phyloP scores from a whole-genome alignment of 306 rosid genomes.

The Cicer pinnatifidum region DNA sequence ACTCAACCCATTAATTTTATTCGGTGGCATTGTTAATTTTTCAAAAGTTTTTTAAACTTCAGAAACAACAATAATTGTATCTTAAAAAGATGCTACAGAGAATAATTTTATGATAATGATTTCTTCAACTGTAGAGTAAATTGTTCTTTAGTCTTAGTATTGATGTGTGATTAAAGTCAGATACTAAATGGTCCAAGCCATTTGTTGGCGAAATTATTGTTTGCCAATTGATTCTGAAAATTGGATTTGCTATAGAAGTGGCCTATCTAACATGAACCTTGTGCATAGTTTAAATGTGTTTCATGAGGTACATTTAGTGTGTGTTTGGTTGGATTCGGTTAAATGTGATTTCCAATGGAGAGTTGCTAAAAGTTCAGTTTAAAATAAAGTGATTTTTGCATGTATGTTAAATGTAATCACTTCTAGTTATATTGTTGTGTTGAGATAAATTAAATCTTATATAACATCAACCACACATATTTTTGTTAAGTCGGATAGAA shows the following conservation, averaged over 20 bases:
- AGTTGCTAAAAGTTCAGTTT: too few species aligned
- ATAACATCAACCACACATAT: too few species aligned
- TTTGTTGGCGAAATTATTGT: neutral
- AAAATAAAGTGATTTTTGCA: too few species aligned
- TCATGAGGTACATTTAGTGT: neutral
- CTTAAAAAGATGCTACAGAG: constrained; percentile 32
- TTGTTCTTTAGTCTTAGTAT: neutral
- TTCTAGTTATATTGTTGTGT: too few species aligned
- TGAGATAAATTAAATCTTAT: too few species aligned
- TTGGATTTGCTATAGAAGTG: constrained; percentile 19
- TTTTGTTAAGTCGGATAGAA: too few species aligned
- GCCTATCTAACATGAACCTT: constrained; percentile 2
- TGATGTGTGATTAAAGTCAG: constrained; percentile 20
- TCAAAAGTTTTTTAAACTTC: too few species aligned
- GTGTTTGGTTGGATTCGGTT: too few species aligned
- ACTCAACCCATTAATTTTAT: too few species aligned
- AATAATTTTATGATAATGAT: constrained; percentile 16
- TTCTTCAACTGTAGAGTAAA: constrained; percentile 15
- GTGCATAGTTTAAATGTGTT: neutral
- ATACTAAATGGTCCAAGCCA: neutral
- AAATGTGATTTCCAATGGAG: too few species aligned
- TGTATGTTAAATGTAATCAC: too few species aligned
- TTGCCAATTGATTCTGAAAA: constrained; percentile 10
- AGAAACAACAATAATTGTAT: constrained; percentile 23
- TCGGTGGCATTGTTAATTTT: too few species aligned